These are phyloP conservation scores for Chalciporus chontae DNA, from an alignment of 768 basidiomycete species.

Conservation along the genomic window DNA sequence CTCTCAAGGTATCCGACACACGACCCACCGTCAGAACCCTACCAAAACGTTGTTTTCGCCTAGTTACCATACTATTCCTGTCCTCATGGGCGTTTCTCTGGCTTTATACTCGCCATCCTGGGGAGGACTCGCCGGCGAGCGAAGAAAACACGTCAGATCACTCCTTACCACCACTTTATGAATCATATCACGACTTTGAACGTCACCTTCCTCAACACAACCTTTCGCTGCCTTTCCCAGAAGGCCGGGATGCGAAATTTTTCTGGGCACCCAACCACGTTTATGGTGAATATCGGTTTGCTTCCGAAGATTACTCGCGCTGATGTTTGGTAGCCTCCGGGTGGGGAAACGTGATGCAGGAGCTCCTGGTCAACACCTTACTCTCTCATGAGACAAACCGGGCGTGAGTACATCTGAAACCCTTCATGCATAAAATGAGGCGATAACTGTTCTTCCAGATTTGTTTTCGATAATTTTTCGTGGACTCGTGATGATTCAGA, in stretches of 20 bases:
- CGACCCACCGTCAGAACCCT: neutral
- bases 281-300: constrained; percentile 26
- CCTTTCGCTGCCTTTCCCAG: constrained; percentile 35
- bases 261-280: constrained; percentile 51
- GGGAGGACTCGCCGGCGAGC: neutral
- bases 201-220: constrained; percentile 45
- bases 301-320: too few species aligned
- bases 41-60: constrained; percentile 10
- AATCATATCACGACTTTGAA: constrained; percentile 42
- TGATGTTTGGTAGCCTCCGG: constrained; percentile 40
- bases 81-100: constrained; percentile 12
- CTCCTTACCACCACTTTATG: constrained; percentile 43
- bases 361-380: constrained; percentile 49
- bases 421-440: neutral
- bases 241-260: constrained; percentile 40
- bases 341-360: constrained; percentile 63
- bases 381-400: constrained; percentile 45
- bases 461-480: constrained; percentile 58
- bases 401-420: constrained; percentile 36
- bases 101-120: constrained; percentile 8
- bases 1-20: constrained; percentile 11
- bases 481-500: constrained; percentile 44
- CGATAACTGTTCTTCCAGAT: constrained; percentile 26
- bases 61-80: constrained; percentile 13
- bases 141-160: constrained; percentile 4